Evolutionary conservation across 345 rosid species (phyloP).

Genomic region (Rhizophora apiculata): DNA sequence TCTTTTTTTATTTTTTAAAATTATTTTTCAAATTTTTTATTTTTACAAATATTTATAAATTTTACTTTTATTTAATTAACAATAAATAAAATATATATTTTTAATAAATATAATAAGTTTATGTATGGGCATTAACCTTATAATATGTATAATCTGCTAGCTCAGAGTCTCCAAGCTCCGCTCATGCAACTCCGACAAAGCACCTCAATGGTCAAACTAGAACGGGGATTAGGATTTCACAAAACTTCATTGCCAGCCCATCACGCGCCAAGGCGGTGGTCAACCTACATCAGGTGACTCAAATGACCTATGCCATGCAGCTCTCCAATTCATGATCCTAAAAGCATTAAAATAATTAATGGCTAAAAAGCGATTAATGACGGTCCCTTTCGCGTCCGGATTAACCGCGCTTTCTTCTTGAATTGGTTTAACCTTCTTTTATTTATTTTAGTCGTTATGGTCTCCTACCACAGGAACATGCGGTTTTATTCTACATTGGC

Average conservation of each 20-base stretch:
- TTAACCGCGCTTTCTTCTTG: not conserved
- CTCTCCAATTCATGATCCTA: constrained; percentile 6
- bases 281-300: constrained; percentile 27
- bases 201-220: constrained; percentile 37
- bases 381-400: not conserved
- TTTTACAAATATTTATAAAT: too few relatives aligned
- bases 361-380: not conserved
- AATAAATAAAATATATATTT: not conserved
- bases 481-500: constrained; percentile 22
- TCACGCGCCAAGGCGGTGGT: constrained; percentile 73
- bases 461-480: constrained; percentile 16
- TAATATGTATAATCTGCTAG: not conserved
- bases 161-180: too few relatives aligned
- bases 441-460: not conserved
- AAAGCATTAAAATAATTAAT: not conserved
- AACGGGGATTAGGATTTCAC: constrained; percentile 37
- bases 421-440: not conserved
- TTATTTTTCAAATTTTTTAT: too few relatives aligned
- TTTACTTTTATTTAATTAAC: constrained; percentile 27
- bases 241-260: constrained; percentile 45
- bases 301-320: not conserved
- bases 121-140: constrained; percentile 14
- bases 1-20: too few relatives aligned
- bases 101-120: constrained; percentile 24
- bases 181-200: not conserved